Percentiles rank a stretch among this genome's conserved stretches.
These are phyloP conservation scores for Leccinum imitatum DNA, from an alignment of 768 basidiomycete genomes.

Conservation along the genomic window DNA sequence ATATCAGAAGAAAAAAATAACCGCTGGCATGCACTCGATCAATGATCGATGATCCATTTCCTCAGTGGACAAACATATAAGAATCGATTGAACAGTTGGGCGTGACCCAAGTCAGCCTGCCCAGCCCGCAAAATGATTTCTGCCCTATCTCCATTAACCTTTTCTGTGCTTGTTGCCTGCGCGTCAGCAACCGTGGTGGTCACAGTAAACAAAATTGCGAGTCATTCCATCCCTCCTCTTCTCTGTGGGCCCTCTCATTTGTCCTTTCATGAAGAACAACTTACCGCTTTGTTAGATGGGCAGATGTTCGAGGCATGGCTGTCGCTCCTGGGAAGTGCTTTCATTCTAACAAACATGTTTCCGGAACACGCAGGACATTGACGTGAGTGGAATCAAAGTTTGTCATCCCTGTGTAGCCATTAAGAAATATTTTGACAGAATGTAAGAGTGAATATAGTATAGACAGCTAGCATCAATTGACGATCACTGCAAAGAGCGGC, in stretches of 20 bases:
- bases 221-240: slow-evolving; percentile 51
- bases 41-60: too few species aligned
- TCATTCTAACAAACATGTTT: not conserved
- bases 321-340: not conserved
- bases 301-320: slow-evolving; percentile 56
- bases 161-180: not conserved
- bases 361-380: slow-evolving; percentile 47
- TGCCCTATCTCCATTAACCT: not conserved
- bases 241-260: slow-evolving; percentile 41
- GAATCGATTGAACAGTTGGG: not conserved
- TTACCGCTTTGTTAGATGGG: slow-evolving; percentile 37
- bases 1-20: not conserved
- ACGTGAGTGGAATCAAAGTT: slow-evolving; percentile 37
- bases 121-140: not conserved
- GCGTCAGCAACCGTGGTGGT: slow-evolving; percentile 32
- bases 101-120: not conserved
- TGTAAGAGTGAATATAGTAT: slow-evolving; percentile 24
- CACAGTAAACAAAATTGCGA: slow-evolving; percentile 44
- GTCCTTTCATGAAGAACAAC: not conserved
- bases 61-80: too few species aligned
- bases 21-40: not conserved
- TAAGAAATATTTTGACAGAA: slow-evolving; percentile 24
- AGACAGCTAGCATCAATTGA: slow-evolving; percentile 11
- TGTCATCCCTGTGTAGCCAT: not conserved
- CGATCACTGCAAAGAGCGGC: slow-evolving; percentile 44